phyloP scores from a whole-genome alignment of 2,329 filamentous ascomycete genomes.

The Talaromyces pinophilus region DNA sequence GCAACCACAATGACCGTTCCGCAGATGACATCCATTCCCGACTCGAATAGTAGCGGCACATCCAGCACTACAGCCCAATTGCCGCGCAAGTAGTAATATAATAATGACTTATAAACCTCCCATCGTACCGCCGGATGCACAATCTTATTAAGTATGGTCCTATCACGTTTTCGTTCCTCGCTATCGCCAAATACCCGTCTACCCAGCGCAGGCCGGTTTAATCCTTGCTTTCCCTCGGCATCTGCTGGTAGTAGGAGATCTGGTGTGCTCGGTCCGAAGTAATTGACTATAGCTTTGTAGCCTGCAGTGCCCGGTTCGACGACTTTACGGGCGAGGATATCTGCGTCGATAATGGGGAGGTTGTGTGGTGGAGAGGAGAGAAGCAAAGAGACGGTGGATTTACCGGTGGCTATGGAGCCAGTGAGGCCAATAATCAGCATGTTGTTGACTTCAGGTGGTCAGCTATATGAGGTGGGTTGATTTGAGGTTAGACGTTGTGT shows the following conservation, averaged over 20 bases:
- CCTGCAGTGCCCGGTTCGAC: constrained; percentile 87
- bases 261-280: constrained; percentile 81
- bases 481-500: neutral
- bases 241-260: constrained; percentile 72
- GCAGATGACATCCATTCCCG: constrained; percentile 79
- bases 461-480: neutral
- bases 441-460: constrained; percentile 5
- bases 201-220: constrained; percentile 86
- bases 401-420: constrained; percentile 95
- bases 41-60: constrained; percentile 89
- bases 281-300: constrained; percentile 76
- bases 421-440: constrained; percentile 97
- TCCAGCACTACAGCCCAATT: constrained; percentile 90
- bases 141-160: constrained; percentile 79
- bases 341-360: constrained; percentile 90
- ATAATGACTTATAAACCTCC: constrained; percentile 75
- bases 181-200: constrained; percentile 80
- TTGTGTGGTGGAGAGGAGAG: constrained; percentile 79
- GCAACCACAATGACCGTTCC: constrained; percentile 85
- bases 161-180: constrained; percentile 68
- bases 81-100: constrained; percentile 72
- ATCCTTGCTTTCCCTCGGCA: constrained; percentile 61
- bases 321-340: constrained; percentile 86
- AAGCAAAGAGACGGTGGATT: constrained; percentile 88
- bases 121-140: constrained; percentile 86